Conservation (phyloP, 768 basidiomycete genomes). For the Pulveroboletus ravenelii region DNA sequence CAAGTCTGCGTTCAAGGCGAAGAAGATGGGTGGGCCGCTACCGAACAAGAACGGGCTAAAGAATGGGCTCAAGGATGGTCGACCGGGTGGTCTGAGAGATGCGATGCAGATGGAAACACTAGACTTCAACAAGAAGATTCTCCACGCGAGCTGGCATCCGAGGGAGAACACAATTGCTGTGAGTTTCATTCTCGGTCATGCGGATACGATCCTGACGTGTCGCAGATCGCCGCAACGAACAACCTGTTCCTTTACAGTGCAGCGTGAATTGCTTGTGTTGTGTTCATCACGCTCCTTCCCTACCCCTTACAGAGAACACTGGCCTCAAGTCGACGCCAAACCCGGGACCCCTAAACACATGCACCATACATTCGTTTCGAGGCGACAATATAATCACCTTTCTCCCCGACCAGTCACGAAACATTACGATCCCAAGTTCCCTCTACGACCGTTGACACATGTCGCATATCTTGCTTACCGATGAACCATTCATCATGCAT, state of each 20-base stretch:
- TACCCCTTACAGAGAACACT: constrained; percentile 11
- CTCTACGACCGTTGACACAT: constrained; percentile 12
- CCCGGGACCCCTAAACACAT: constrained; percentile 15
- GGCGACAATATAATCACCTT: constrained; percentile 26
- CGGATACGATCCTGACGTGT: constrained; percentile 6
- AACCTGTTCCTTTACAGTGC: constrained; percentile 34
- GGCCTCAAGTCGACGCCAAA: constrained; percentile 8
- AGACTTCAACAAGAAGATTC: constrained; percentile 96
- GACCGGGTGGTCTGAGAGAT: constrained; percentile 67
- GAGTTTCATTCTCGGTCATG: constrained; percentile 29
- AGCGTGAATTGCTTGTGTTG: constrained; percentile 30
- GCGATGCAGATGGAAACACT: constrained; percentile 82
- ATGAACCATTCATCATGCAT: constrained; percentile 22
- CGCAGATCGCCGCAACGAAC: constrained; percentile 84
- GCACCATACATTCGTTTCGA: constrained; percentile 17
- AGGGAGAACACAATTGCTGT: constrained; percentile 97
- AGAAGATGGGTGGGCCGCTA: constrained; percentile 90
- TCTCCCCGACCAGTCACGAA: constrained; percentile 21
- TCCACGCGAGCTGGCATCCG: constrained; percentile 97
- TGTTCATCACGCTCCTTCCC: not conserved
- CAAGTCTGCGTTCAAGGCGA: constrained; percentile 98
- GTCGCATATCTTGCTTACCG: constrained; percentile 30
- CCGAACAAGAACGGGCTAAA: constrained; percentile 66
- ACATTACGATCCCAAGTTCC: constrained; percentile 16
- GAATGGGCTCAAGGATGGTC: constrained; percentile 77